Base-by-base conservation (phyloP, 2,329 filamentous ascomycete genomes). In the Fusarium caatingaense region DNA sequence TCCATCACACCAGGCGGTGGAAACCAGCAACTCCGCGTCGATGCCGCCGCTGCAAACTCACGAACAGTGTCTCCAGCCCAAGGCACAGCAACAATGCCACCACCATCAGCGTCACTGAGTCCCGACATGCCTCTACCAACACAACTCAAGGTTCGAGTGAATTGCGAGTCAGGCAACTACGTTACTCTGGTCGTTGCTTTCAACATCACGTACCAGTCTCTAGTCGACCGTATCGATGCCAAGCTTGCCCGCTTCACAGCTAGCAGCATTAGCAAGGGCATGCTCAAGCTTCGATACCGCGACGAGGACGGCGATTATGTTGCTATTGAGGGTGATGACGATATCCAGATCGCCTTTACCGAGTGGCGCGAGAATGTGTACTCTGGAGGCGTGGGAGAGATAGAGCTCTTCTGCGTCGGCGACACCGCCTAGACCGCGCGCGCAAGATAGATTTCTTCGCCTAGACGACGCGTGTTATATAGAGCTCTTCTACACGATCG, bases 181-280 rank as follows among this genome's bases (percentile, higher is more conserved):
- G 92, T 98, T 63, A 98, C 95, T 1, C 86, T 99, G n/a, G 95
- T 99, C 13, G 97, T 97, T 44, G 92, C 93, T 32, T 97, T 93
- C 80, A 97, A 97, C 78, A 98, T 98, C 75, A 92, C 93, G 42
- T 98, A 97, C 80, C 93, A 96, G 72, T 96, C 93, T 25, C 86
- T 99, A 58, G 94, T 96, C 69, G 96, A 98, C 78, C 92, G 96
- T 13, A 98, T 99, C 74, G 96, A 99, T 77, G 93, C 94, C 28
- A 99, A 99, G 80, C 88, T 99, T 61, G 92, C 92, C 64, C 90
- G 93, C 58, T 94, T 94, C 74, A 97, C 93, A 21, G 91, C 87
- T 73, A 92, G 93, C 77, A 94, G 92, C 56, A 94, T 98, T 76
- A 90, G 90, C 73, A 91, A 89, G 76, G 92, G 93, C 67, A 91